Conservation (phyloP, 2,329 filamentous ascomycete genomes). For the Eurotiales sp. region DNA sequence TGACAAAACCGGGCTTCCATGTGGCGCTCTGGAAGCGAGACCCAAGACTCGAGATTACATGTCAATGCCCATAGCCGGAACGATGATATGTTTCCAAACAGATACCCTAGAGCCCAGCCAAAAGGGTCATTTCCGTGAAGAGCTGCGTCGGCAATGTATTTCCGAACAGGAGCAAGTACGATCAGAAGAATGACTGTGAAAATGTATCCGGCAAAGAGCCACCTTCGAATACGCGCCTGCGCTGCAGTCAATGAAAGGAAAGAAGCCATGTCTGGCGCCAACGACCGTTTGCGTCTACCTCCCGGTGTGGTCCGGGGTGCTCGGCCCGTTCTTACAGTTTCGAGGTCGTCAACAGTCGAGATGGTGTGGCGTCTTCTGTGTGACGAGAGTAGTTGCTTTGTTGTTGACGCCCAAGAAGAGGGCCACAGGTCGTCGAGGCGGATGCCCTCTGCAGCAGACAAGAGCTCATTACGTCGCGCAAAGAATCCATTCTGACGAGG, state of each 20-base stretch:
- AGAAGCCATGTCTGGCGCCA: constrained; percentile 62
- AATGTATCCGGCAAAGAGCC: constrained; percentile 76
- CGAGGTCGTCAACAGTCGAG: constrained; percentile 40
- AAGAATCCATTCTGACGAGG: constrained; percentile 13
- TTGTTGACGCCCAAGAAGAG: constrained; percentile 15
- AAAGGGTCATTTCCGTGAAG: constrained; percentile 74
- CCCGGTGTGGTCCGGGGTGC: constrained; percentile 51
- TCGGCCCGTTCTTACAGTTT: constrained; percentile 21
- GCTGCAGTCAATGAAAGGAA: constrained; percentile 76
- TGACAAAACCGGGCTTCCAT: constrained; percentile 37
- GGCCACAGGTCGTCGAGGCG: constrained; percentile 23
- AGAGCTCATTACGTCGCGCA: constrained; percentile 5
- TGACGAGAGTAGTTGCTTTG: constrained; percentile 16
- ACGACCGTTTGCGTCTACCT: constrained; percentile 62
- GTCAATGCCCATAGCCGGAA: constrained; percentile 70
- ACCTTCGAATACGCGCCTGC: constrained; percentile 74
- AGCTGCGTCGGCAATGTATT: constrained; percentile 64
- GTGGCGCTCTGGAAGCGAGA: constrained; percentile 58
- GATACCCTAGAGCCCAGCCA: constrained; percentile 87
- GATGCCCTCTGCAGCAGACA: constrained; percentile 23
- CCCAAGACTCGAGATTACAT: constrained; percentile 69
- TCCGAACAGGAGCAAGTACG: constrained; percentile 67
- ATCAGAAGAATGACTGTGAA: constrained; percentile 65
- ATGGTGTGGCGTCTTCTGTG: constrained; percentile 49
- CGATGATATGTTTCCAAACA: constrained; percentile 72